These are phyloP conservation scores for Thozetella sp. DNA, from an alignment of 495 filamentous ascomycete genomes.

Conservation along the genomic window DNA sequence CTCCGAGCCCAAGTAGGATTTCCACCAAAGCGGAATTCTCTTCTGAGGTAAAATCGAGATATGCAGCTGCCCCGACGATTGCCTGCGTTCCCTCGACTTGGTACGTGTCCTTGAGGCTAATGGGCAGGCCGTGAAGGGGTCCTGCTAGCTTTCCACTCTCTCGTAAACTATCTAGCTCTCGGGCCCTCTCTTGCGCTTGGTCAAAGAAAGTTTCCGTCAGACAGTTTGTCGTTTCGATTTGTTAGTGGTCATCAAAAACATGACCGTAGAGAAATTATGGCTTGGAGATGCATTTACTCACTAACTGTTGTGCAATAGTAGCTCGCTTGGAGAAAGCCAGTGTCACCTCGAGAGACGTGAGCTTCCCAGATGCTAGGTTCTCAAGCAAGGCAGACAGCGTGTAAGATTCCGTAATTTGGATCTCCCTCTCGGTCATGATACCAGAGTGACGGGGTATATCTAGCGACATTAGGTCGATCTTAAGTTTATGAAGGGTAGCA, in stretches of 20 bases:
- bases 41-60: slow-evolving; percentile 47
- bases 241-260: not conserved
- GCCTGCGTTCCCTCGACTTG: slow-evolving; percentile 53
- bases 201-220: slow-evolving; percentile 65
- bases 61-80: slow-evolving; percentile 52
- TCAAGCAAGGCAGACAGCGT: slow-evolving; percentile 23
- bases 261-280: slow-evolving; percentile 31
- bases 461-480: slow-evolving; percentile 26
- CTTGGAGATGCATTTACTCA: no score
- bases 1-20: slow-evolving; percentile 37
- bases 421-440: slow-evolving; percentile 51
- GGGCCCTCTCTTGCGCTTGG: slow-evolving; percentile 53
- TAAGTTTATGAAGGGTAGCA: not conserved
- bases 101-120: slow-evolving; percentile 64
- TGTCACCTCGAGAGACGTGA: slow-evolving; percentile 29
- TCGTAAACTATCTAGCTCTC: slow-evolving; percentile 51
- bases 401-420: slow-evolving; percentile 60
- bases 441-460: slow-evolving; percentile 49
- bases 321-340: slow-evolving; percentile 1
- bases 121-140: slow-evolving; percentile 64
- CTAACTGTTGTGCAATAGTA: not conserved
- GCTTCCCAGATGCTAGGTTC: slow-evolving; percentile 42
- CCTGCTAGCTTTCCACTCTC: slow-evolving; percentile 51
- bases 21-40: slow-evolving; percentile 48
- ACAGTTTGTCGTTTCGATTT: slow-evolving; percentile 40